Percentiles rank a stretch among this genome's conserved stretches.
phyloP scores from a whole-genome alignment of 2,329 filamentous ascomycete species.

The Oidium heveae region DNA sequence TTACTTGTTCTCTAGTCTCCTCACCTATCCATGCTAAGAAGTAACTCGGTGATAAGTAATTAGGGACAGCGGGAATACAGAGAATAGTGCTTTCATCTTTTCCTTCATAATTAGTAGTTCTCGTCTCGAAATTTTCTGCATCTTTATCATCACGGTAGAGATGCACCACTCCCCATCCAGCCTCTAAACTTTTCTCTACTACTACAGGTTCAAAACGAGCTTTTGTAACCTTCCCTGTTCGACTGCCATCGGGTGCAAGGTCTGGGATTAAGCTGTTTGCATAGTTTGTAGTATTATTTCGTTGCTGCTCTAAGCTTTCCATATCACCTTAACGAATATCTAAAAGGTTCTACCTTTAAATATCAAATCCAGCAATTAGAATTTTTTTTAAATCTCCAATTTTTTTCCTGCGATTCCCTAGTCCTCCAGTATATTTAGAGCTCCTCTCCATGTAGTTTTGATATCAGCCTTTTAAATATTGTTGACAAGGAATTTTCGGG shows the following conservation, averaged over 20 bases:
- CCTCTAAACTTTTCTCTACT: constrained; percentile 39
- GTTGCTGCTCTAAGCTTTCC: constrained; percentile 17
- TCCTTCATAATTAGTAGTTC: constrained; percentile 8
- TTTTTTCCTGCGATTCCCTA: constrained; percentile 24
- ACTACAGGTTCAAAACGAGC: constrained; percentile 49
- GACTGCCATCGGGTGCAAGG: neutral
- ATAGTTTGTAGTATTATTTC: constrained; percentile 1
- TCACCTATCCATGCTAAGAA: constrained; percentile 82
- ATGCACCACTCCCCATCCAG: constrained; percentile 83
- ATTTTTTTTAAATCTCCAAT: constrained; percentile 71
- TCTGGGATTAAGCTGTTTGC: constrained; percentile 5
- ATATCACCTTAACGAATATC: neutral
- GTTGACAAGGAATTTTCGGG: constrained; percentile 2
- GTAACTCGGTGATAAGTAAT: constrained; percentile 75
- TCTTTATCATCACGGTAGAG: constrained; percentile 72
- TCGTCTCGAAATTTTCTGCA: constrained; percentile 31
- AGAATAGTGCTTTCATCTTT: constrained; percentile 47
- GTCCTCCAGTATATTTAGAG: neutral
- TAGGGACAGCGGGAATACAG: constrained; percentile 84
- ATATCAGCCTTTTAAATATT: neutral
- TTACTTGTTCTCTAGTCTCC: constrained; percentile 61
- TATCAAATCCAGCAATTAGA: constrained; percentile 58
- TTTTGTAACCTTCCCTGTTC: constrained; percentile 40
- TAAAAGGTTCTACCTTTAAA: constrained; percentile 19
- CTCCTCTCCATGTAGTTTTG: neutral